Evolutionary conservation across 2,329 filamentous ascomycete genomes (phyloP).

Genomic region (Colletotrichum tamarilloi): DNA sequence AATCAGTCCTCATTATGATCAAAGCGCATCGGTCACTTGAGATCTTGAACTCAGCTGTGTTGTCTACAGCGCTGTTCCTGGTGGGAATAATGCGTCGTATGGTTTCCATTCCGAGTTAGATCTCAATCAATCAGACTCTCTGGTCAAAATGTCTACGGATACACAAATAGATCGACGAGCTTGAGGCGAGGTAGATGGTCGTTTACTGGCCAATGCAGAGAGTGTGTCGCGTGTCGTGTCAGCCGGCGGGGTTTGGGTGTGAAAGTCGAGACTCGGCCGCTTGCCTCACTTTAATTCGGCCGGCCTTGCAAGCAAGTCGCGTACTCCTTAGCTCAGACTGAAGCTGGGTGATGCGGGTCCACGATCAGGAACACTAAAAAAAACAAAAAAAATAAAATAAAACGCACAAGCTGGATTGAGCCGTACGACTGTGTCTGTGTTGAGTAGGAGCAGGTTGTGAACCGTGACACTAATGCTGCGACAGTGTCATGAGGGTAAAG

Average conservation of each 20-base stretch:
- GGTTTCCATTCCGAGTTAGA: not conserved
- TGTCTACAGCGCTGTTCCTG: not conserved
- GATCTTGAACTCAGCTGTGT: too few relatives aligned
- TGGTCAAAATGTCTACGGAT: not conserved
- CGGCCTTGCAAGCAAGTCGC: not conserved
- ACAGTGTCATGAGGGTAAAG: not conserved
- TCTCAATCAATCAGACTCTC: not conserved
- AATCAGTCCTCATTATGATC: too few relatives aligned
- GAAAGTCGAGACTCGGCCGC: conserved; percentile 8
- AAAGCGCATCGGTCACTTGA: too few relatives aligned
- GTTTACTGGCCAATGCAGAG: conserved; percentile 15
- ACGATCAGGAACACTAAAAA: not conserved
- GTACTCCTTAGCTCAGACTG: not conserved
- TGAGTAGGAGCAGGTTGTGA: not conserved
- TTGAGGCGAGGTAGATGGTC: conserved; percentile 18
- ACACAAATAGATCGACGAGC: not conserved
- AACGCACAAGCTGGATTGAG: not conserved
- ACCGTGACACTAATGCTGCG: not conserved
- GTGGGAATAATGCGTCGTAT: not conserved
- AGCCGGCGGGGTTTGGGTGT: not conserved
- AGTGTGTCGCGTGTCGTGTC: not conserved
- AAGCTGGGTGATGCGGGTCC: not conserved
- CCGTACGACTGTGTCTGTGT: not conserved
- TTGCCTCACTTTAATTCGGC: not conserved
- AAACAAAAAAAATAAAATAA: not conserved